These are phyloP conservation scores for Cicer yamashitae DNA, from an alignment of 306 rosid species.

Conservation along the genomic window DNA sequence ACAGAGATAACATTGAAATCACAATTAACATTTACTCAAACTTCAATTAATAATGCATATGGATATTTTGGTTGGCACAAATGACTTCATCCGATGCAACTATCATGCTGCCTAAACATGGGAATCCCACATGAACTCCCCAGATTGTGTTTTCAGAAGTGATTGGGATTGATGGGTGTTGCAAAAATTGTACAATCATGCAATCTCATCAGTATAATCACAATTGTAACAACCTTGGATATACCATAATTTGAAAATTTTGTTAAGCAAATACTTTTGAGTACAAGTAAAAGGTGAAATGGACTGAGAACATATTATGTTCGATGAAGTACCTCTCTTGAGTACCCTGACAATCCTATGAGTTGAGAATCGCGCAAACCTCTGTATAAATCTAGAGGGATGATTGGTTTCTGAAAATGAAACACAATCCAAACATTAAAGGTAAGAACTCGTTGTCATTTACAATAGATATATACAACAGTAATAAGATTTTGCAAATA, in stretches of 20 bases:
- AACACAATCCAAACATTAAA: conserved; percentile 37
- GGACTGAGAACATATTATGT: conserved; percentile 22
- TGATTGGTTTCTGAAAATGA: conserved; percentile 81
- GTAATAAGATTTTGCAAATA: conserved; percentile 35
- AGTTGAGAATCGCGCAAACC: conserved; percentile 89
- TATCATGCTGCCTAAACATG: neutral
- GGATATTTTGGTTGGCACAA: neutral
- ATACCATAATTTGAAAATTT: conserved; percentile 13
- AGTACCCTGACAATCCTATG: conserved; percentile 91
- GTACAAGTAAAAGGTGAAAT: neutral
- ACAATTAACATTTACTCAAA: neutral
- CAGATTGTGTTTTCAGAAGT: neutral
- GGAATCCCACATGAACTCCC: neutral
- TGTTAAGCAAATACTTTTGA: conserved; percentile 24
- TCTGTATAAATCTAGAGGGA: conserved; percentile 79
- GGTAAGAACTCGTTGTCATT: conserved; percentile 34
- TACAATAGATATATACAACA: neutral
- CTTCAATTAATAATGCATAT: neutral
- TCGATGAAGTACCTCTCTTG: conserved; percentile 76
- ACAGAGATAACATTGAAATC: neutral
- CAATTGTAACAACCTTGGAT: neutral
- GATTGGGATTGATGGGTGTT: neutral
- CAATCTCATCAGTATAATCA: neutral
- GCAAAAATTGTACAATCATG: neutral
- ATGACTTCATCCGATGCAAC: neutral